These are phyloP conservation scores for Dryadomyces quercus-mongolicae DNA, from an alignment of 2,329 filamentous ascomycete genomes.

Conservation along the genomic window DNA sequence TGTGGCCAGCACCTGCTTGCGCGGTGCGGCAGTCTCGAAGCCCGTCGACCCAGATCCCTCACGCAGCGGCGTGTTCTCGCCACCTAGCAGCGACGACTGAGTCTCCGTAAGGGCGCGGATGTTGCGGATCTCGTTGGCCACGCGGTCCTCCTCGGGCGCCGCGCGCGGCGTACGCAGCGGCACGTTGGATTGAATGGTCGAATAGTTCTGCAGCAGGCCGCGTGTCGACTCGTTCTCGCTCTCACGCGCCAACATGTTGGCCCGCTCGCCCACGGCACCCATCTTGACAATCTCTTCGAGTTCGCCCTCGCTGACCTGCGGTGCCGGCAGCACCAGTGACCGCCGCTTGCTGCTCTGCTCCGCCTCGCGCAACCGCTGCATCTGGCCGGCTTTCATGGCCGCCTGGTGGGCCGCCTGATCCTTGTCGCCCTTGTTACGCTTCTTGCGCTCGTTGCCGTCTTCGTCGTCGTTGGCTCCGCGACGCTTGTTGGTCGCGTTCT, in stretches of 20 bases:
- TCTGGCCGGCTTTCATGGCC: constrained; percentile 82
- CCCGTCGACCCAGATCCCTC: constrained; percentile 75
- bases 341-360: constrained; percentile 93
- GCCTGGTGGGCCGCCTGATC: constrained; percentile 69
- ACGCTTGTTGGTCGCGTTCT: constrained; percentile 73
- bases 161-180: constrained; percentile 89
- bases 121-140: constrained; percentile 93
- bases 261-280: constrained; percentile 85
- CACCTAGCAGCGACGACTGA: constrained; percentile 83
- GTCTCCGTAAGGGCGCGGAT: constrained; percentile 87
- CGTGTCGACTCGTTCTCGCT: constrained; percentile 78
- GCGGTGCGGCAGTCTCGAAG: constrained; percentile 73
- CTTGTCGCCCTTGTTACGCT: constrained; percentile 83
- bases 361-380: constrained; percentile 89
- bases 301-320: constrained; percentile 86
- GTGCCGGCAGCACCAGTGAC: constrained; percentile 68
- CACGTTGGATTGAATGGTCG: constrained; percentile 64
- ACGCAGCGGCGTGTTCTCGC: constrained; percentile 82
- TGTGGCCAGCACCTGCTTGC: constrained; percentile 71
- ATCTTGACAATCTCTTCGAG: constrained; percentile 98
- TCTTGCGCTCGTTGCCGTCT: constrained; percentile 32
- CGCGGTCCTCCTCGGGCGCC: constrained; percentile 84
- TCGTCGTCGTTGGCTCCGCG: constrained; percentile 77
- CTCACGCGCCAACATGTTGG: constrained; percentile 59
- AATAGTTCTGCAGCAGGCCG: constrained; percentile 79